Evolutionary conservation across 495 filamentous ascomycete genomes (phyloP), one percentile per base, ranked within the genome.

Genomic region (Penicillium pancosmium): DNA sequence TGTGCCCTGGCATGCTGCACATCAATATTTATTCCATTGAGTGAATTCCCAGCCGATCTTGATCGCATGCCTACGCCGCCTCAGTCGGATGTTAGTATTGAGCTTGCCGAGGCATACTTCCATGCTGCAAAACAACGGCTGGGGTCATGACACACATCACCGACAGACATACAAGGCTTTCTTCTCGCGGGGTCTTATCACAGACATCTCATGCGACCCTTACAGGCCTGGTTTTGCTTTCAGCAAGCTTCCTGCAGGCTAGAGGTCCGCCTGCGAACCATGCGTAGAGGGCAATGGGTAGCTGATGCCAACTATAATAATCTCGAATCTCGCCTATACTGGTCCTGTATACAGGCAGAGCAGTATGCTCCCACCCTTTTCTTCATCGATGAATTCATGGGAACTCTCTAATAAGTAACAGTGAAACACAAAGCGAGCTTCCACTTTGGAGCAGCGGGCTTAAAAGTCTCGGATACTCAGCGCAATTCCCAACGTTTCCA

Each of bases 281-380:
- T 66, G 12, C 62, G 66, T 38, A 56, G 68, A 53, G 66, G 68
- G 16, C 63, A 62, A 18, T 70, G 68, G 65, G 62, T 51, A 1
- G 65, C 65, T 5, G 58, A 70, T 47, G 56, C 50, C 15, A 52
- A 68, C 38, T 70, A 68, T 34, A 56, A 70, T 46, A 70, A 68
- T 35, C 46, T 70, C 13, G 68, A 70, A 13, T 64, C 68, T 6
- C 57, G 68, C 13, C 43, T 70, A 23, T 70, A 70, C 27, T 70
- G 68, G 68, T 63, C 68, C 23, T 70, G 68, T 57, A 70, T 70
- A 10, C 63, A 68, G 43, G 66, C 63, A 5, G 68, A 70, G 43
- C 66, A 66, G 68, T 70, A 43, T 52, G 63, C 52, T 34, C 50
- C 18, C 4, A 2, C 6, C 13, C 36, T 15, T 33, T 49, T 7